Base-by-base conservation (phyloP, 306 rosid genomes). In the Astragalus membranaceus region DNA sequence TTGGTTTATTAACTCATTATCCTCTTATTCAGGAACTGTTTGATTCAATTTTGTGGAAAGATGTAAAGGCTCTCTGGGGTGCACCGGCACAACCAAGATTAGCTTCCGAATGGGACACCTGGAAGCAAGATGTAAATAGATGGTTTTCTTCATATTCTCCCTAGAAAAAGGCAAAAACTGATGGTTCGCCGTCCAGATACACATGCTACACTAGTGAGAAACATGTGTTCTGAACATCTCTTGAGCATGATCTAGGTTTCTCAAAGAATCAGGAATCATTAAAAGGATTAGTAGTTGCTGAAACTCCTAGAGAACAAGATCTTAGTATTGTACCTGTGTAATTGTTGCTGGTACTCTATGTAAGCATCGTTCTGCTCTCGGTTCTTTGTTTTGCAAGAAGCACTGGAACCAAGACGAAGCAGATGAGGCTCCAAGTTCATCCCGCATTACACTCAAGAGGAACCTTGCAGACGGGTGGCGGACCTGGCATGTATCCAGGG, bases 81-180 rank as follows among this genome's bases (percentile, higher is more conserved):
- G 82, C 79, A 39, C 75, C 56, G n/a, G 77, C 69, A 73, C 91
- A 86, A 41, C 86, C 87, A 20, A 82, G 23, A 79, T 9, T 89
- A 53, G 80, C 88, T 64, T 85, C 81, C 53, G 90, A 80, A 72
- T 88, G 96, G 96, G 84, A 85, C 85, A 88, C 89, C 35, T 86
- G 93, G 96, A 92, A 88, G 84, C 84, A 86, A 43, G 96, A 92
- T 79, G 86, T 85, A 49, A 85, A 78, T 85, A 90, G 90, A 75
- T 88, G 88, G 91, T 92, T 86, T 86, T 84, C 88, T 10, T 69
- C 76, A 8, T 83, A 82, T 64, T 70, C 81, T 76, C 85, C 88
- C 86, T 75, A 67, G 85, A 70, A 89, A 82, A 80, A 83, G 93
- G 81, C 91, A 89, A n/a, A 92, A 88, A 81, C 96, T 92, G 52